These are phyloP conservation scores for Fusarium austroafricanum DNA, from an alignment of 2,329 filamentous ascomycete species.

Conservation along the genomic window DNA sequence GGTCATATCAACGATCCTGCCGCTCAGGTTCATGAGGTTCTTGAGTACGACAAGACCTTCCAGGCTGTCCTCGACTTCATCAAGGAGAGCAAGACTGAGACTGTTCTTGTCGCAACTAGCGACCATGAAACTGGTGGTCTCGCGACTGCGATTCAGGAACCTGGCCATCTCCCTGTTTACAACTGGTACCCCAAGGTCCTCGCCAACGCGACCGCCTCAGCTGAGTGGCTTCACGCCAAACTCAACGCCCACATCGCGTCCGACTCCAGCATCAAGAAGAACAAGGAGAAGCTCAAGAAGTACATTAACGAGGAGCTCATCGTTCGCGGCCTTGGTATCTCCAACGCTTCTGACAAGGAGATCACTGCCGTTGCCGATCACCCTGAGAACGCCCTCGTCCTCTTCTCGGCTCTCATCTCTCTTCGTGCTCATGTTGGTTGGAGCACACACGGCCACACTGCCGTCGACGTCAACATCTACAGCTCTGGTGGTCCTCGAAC, in stretches of 20 bases:
- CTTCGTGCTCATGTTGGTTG: constrained; percentile 90
- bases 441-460: constrained; percentile 93
- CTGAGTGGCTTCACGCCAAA: constrained; percentile 74
- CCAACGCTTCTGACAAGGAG: constrained; percentile 78
- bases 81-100: constrained; percentile 76
- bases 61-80: constrained; percentile 86
- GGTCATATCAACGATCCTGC: constrained; percentile 87
- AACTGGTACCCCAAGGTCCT: constrained; percentile 87
- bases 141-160: constrained; percentile 77
- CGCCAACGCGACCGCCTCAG: constrained; percentile 79
- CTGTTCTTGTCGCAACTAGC: constrained; percentile 87
- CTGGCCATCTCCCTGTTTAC: constrained; percentile 66
- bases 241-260: constrained; percentile 69
- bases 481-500: constrained; percentile 76
- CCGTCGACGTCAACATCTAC: constrained; percentile 97
- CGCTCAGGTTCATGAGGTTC: constrained; percentile 87
- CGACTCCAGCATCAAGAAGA: constrained; percentile 47
- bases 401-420: constrained; percentile 88
- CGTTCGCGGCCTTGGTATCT: constrained; percentile 77
- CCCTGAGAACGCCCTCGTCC: constrained; percentile 64
- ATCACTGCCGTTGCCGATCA: constrained; percentile 72
- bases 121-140: constrained; percentile 97
- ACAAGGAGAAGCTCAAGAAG: constrained; percentile 59
- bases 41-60: constrained; percentile 94
- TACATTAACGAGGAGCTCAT: constrained; percentile 79